Evolutionary conservation across 2,329 filamentous ascomycete genomes (phyloP).

Genomic region (Cladophialophora carrionii): DNA sequence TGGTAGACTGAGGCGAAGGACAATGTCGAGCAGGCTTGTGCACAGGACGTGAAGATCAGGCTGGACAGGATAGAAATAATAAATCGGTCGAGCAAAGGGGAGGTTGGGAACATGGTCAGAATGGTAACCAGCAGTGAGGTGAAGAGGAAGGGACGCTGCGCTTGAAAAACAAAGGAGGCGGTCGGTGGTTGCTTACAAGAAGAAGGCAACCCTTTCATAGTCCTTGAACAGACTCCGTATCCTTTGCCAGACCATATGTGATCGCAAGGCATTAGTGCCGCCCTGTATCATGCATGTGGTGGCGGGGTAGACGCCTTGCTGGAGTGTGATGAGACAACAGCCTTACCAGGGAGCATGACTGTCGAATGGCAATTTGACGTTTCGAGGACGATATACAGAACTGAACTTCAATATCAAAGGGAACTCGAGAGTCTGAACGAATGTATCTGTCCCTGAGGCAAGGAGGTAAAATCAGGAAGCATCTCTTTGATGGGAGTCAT

Average conservation of each 20-base stretch:
- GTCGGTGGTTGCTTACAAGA: background rate
- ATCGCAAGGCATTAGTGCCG: constrained; percentile 2
- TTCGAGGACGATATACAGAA: background rate
- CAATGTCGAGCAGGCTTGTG: constrained; percentile 6
- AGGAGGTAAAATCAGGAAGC: background rate
- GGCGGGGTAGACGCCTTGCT: constrained; percentile 1
- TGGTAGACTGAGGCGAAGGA: constrained; percentile 2
- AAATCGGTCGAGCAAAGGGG: background rate
- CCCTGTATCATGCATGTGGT: constrained; percentile 3
- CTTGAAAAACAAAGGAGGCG: background rate
- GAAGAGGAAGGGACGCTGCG: background rate
- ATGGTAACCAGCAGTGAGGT: background rate
- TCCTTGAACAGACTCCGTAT: background rate
- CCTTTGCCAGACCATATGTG: background rate
- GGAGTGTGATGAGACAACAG: background rate
- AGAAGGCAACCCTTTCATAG: background rate
- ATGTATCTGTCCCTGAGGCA: background rate
- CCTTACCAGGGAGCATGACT: background rate
- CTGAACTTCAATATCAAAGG: background rate
- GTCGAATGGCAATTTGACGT: background rate
- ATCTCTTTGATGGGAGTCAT: background rate
- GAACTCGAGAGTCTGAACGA: background rate
- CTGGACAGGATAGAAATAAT: background rate
- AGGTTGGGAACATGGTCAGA: constrained; percentile 1
- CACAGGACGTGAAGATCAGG: background rate